Evolutionary conservation across 129 eudicot species (phyloP), one percentile per base, ranked within the genome.

Genomic region (Gnaphalium uliginosum): DNA sequence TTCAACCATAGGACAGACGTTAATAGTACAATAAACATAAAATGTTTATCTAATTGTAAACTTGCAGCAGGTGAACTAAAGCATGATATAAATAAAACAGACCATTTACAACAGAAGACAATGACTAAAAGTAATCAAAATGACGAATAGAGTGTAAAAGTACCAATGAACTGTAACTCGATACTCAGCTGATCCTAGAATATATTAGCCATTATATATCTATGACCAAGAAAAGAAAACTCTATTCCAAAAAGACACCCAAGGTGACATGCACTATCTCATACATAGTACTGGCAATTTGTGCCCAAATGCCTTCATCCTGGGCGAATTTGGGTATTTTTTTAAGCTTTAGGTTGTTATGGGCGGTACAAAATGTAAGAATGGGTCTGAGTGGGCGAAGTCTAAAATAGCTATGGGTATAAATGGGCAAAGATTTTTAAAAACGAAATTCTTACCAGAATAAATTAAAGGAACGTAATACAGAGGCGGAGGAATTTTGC

Each of bases 181-280:
- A 37, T 37, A 37, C 13, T 8, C 43, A 0, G 11, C 8, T 8
- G 11, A 37, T 37, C 43, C 43, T 37, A 1, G 13, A 37, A 37
- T 37, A 37, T 37, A 37, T 37, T 37, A 37, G 70, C 70, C 69
- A 23, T 19, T 17, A 8, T 11, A 32, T 30, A 39, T 60, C 62
- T 27, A n/a, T 8, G 25, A 21, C 1, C 11, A 54, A 26, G 8
- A 67, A 37, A 11, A 6, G 7, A 37, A 8, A 37, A 37, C 13
- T 37, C 43, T 37, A 8, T 37, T 8, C 43, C 43, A 37, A 8
- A 37, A 37, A 6, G 14, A 66, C 22, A 8, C 25, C 1, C 9
- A 66, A 76, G 21, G 26, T 33, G 39, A 76, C 79, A 30, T 64
- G 32, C 32, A 29, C 32, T 29, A 29, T 29, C 32, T 29, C 32